These are phyloP conservation scores for Barnettozyma siamensis DNA, from an alignment of 805 yeast species.

Conservation along the genomic window DNA sequence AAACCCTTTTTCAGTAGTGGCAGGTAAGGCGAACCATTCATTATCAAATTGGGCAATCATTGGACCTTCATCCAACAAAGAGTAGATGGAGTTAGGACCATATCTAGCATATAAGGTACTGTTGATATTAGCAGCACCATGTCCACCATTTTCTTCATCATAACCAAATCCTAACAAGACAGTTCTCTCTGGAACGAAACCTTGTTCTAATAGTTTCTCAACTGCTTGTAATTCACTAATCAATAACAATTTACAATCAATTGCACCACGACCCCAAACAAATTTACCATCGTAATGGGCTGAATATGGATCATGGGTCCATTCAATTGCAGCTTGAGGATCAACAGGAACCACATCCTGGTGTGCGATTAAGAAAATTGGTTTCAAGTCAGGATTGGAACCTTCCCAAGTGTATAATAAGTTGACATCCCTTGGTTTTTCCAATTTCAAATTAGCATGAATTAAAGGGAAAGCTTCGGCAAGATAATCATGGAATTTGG, in stretches of 20 bases:
- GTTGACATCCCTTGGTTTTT: constrained; percentile 58
- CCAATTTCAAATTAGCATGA: constrained; percentile 40
- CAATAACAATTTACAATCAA: constrained; percentile 69
- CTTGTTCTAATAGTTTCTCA: constrained; percentile 46
- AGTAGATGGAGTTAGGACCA: constrained; percentile 55
- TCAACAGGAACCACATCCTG: constrained; percentile 83
- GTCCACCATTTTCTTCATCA: constrained; percentile 56
- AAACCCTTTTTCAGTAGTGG: constrained; percentile 43
- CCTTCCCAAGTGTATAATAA: constrained; percentile 65
- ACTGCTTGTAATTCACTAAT: constrained; percentile 61
- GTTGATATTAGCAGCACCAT: constrained; percentile 42
- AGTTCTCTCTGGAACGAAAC: constrained; percentile 56
- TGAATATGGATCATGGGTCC: constrained; percentile 65
- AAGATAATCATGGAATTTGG: constrained; percentile 46
- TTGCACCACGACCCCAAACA: constrained; percentile 73
- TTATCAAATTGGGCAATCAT: constrained; percentile 30
- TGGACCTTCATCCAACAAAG: constrained; percentile 70
- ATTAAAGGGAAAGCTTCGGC: constrained; percentile 51
- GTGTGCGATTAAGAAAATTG: constrained; percentile 69
- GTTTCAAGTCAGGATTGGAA: constrained; percentile 43
- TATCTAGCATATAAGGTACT: constrained; percentile 42
- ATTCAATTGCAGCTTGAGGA: constrained; percentile 44
- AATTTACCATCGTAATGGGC: constrained; percentile 58
- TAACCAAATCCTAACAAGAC: constrained; percentile 64
- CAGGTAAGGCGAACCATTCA: constrained; percentile 39